A percentile compares a stretch with the other conserved stretches of the same genome.
phyloP scores from a whole-genome alignment of 192 early-diverging fungal species.

The Gaertneriomyces sp. region DNA sequence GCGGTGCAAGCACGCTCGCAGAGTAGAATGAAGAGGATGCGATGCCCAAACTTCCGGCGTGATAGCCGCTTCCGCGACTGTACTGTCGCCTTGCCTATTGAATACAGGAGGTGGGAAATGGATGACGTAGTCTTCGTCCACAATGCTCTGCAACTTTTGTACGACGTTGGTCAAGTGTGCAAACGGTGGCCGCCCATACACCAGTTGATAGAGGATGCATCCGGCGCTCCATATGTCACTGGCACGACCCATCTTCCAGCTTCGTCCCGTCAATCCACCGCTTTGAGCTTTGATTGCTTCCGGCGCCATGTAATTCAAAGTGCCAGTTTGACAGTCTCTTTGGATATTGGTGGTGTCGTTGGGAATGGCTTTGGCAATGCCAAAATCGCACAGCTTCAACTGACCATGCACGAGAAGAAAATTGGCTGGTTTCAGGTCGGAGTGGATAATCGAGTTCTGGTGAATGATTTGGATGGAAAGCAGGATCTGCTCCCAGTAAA shows the following conservation, averaged over 20 bases:
- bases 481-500: slow-evolving; percentile 80
- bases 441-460: slow-evolving; percentile 82
- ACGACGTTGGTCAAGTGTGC: slow-evolving; percentile 54
- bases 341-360: slow-evolving; percentile 95
- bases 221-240: slow-evolving; percentile 90
- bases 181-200: slow-evolving; percentile 84
- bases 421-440: slow-evolving; percentile 88
- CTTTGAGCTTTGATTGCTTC: slow-evolving; percentile 63
- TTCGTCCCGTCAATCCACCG: slow-evolving; percentile 20
- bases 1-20: slow-evolving; percentile 67
- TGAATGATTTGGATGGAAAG: slow-evolving; percentile 56
- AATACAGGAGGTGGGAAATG: slow-evolving; percentile 54
- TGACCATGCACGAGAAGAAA: slow-evolving; percentile 82
- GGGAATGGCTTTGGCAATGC: slow-evolving; percentile 90
- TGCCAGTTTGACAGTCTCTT: slow-evolving; percentile 81
- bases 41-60: no score
- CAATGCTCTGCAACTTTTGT: slow-evolving; percentile 70
- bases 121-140: slow-evolving; percentile 65
- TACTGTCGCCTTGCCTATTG: slow-evolving; percentile 15
- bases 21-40: slow-evolving; percentile 44
- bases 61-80: no score
- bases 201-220: slow-evolving; percentile 89
- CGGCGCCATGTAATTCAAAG: slow-evolving; percentile 94
- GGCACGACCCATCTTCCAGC: slow-evolving; percentile 64
- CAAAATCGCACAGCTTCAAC: slow-evolving; percentile 96